Conservation (phyloP, 225 moss, liverwort and hornwort genomes). For the Sphagnum tenellum region DNA sequence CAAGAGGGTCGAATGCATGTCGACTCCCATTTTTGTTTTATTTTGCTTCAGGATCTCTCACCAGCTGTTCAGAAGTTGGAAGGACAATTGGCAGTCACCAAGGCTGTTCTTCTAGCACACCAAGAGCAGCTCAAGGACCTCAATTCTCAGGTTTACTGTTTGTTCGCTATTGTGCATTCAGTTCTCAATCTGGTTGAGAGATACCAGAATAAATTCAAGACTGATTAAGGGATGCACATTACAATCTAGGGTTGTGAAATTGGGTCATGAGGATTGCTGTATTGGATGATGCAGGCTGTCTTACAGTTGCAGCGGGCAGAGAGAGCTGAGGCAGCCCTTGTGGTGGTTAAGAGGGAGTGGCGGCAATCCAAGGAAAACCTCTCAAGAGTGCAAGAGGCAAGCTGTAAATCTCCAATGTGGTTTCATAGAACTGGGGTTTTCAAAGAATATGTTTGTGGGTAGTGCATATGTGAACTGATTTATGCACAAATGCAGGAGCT, state of each 20-base stretch:
- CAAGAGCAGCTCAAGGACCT: slow-evolving; percentile 49
- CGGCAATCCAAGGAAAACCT: slow-evolving; percentile 27
- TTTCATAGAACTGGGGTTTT: not conserved
- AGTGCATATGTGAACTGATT: too few relatives aligned
- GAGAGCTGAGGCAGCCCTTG: slow-evolving; percentile 31
- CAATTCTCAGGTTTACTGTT: slow-evolving; percentile 32
- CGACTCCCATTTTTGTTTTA: not conserved
- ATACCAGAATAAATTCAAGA: not conserved
- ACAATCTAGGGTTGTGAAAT: not conserved
- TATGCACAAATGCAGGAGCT: slow-evolving; percentile 27
- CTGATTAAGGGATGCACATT: slow-evolving; percentile 3
- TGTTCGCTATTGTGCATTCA: too few relatives aligned
- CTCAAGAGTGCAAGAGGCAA: slow-evolving; percentile 38
- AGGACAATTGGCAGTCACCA: slow-evolving; percentile 41
- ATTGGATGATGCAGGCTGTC: slow-evolving; percentile 12
- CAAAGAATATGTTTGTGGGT: not conserved
- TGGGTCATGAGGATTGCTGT: not conserved
- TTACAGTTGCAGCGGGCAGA: slow-evolving; percentile 39
- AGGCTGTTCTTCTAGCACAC: slow-evolving; percentile 30
- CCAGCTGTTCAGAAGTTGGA: slow-evolving; percentile 40
- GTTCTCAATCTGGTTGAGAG: too few relatives aligned
- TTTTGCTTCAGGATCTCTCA: slow-evolving; percentile 14
- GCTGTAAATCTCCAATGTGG: not conserved
- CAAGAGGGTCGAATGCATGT: not conserved
- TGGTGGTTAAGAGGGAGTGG: slow-evolving; percentile 22